Evolutionary conservation across 805 yeast species (phyloP).

Genomic region (Wickerhamomyces queroliae): DNA sequence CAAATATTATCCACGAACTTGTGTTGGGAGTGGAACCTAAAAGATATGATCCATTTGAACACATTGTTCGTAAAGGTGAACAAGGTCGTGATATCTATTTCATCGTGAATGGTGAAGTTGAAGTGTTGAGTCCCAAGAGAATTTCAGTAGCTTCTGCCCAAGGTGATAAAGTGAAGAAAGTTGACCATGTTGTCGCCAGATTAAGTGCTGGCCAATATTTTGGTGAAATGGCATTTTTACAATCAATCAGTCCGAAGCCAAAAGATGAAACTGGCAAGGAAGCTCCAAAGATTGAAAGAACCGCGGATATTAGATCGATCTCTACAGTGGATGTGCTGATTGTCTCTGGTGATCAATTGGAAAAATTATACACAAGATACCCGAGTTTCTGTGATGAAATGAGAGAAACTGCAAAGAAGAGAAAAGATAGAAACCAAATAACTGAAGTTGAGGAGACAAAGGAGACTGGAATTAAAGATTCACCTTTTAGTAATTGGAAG

Average conservation of each 20-base stretch:
- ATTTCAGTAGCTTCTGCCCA: constrained; percentile 16
- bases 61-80: constrained; percentile 55
- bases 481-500: constrained; percentile 20
- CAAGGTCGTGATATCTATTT: constrained; percentile 60
- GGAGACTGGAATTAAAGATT: constrained; percentile 1
- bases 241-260: constrained; percentile 36
- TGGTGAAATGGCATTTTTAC: constrained; percentile 72
- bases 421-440: constrained; percentile 30
- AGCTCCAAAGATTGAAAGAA: constrained; percentile 27
- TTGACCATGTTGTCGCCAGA: constrained; percentile 47
- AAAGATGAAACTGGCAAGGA: constrained; percentile 8
- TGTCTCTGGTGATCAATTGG: constrained; percentile 48
- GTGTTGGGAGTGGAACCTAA: constrained; percentile 59
- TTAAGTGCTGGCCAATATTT: constrained; percentile 60
- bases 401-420: constrained; percentile 51
- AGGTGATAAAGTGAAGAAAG: constrained; percentile 15
- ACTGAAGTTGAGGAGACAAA: constrained; percentile 5
- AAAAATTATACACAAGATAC: constrained; percentile 48
- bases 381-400: constrained; percentile 57
- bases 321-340: constrained; percentile 55
- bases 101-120: constrained; percentile 64
- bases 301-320: constrained; percentile 62
- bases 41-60: constrained; percentile 49
- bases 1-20: constrained; percentile 53
- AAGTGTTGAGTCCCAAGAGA: constrained; percentile 43